These are phyloP conservation scores for Blastobotrys muscicola DNA, from an alignment of 805 yeast species.

Conservation along the genomic window DNA sequence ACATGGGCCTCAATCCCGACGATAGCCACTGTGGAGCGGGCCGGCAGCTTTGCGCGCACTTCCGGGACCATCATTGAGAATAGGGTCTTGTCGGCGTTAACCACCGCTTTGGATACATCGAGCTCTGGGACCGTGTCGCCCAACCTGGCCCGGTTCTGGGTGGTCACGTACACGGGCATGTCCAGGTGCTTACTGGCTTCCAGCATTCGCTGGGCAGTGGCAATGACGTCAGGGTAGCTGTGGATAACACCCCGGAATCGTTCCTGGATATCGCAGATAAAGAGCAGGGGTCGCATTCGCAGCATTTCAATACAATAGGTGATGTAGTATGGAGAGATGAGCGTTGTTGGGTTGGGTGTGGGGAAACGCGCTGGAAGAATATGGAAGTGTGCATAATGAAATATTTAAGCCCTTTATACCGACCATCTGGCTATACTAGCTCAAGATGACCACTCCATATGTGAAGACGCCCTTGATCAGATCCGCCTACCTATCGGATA, in stretches of 20 bases:
- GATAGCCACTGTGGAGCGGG: conserved; percentile 12
- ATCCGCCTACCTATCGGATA: conserved; percentile 65
- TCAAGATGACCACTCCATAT: conserved; percentile 3
- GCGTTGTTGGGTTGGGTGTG: background rate
- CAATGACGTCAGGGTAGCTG: conserved; percentile 12
- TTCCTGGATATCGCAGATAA: conserved; percentile 18
- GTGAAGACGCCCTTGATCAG: conserved; percentile 52
- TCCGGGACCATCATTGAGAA: conserved; percentile 17
- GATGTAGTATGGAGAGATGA: background rate
- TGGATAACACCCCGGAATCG: conserved; percentile 13
- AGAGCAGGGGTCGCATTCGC: conserved; percentile 10
- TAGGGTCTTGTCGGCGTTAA: conserved; percentile 15
- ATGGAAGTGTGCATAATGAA: background rate
- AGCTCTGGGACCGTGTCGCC: conserved; percentile 16
- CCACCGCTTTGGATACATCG: conserved; percentile 10
- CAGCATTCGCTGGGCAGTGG: conserved; percentile 10
- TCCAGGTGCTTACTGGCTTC: conserved; percentile 11
- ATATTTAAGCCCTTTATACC: background rate
- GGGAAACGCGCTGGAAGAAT: background rate
- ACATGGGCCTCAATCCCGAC: conserved; percentile 18
- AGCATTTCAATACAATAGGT: background rate
- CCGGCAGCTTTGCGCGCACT: conserved; percentile 6
- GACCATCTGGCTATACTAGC: background rate
- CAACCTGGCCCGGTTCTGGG: conserved; percentile 13
- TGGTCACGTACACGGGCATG: conserved; percentile 16